Base-by-base conservation (phyloP, 192 early-diverging fungal genomes). In the Podila epicladia region DNA sequence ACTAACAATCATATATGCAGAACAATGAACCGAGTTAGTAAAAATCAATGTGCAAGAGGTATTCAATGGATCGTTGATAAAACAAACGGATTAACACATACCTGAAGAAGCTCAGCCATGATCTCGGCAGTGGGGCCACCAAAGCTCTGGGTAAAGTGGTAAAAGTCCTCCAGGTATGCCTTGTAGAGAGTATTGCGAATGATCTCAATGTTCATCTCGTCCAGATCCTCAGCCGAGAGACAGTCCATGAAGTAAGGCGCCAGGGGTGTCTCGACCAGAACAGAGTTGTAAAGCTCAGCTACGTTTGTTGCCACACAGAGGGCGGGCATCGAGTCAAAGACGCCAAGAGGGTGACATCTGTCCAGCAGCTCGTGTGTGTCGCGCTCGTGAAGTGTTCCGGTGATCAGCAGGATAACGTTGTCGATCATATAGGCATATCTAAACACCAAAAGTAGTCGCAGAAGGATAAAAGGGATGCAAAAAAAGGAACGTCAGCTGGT, bases 191-290 rank as follows among this genome's bases (percentile, higher is more conserved):
- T 99, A 88, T 99, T 99, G 71, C 98, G 91, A 82, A 99, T 99
- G 65, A 99, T 99, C 80, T 99, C 98, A 88, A 99, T 99, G 85
- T 99, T 99, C 82, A 99, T 90, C 87, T 99, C 98, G 82, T 99
- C 97, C 68, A 99, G 85, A 83, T 99, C 98, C 73, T 98, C 94
- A 45, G 97, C 97, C 17, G 94, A 95, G 31, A 99, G 85, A 69
- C 96, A 99, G 80, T 99, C 95, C 72, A 94, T 92, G 84, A 99
- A 99, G 79, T 99, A 99, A 62, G 96, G 94, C 1, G 97, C 98
- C 93, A 78, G 85, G 29, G 97, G 98, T 28, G 98, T 96, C 82
- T 99, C 98, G 6, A 99, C 92, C 78, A 99, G 77, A 3, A 98
- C 97, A 9, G 97, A 98, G 85, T 90, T 95, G 85, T 96, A 99